These are phyloP conservation scores for Tieghemostelium lacteum DNA, from an alignment of 78 protist species.

Conservation along the genomic window DNA sequence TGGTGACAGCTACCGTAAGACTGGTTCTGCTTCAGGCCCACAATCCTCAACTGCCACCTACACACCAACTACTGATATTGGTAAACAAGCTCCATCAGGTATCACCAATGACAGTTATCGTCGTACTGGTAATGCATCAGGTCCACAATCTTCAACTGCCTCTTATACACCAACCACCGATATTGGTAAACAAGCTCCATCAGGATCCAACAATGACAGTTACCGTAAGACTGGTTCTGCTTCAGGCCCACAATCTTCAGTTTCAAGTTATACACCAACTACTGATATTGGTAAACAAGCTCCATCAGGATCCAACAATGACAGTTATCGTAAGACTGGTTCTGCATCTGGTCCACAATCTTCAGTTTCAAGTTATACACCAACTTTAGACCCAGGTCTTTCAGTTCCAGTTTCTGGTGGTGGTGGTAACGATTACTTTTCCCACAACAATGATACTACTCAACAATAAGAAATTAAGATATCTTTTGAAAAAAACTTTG, in stretches of 20 bases:
- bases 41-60: slow-evolving; percentile 61
- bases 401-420: slow-evolving; percentile 55
- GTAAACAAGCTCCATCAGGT: slow-evolving; percentile 78
- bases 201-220: slow-evolving; percentile 31
- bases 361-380: slow-evolving; percentile 41
- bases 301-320: slow-evolving; percentile 33
- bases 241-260: slow-evolving; percentile 83
- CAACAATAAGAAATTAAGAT: neutral
- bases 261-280: slow-evolving; percentile 58
- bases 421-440: slow-evolving; percentile 71
- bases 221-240: slow-evolving; percentile 53
- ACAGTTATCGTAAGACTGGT: slow-evolving; percentile 36
- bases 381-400: slow-evolving; percentile 78
- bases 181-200: slow-evolving; percentile 75
- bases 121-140: slow-evolving; percentile 71
- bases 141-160: slow-evolving; percentile 79
- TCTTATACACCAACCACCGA: slow-evolving; percentile 66
- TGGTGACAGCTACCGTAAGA: slow-evolving; percentile 40
- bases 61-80: slow-evolving; percentile 73
- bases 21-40: slow-evolving; percentile 81
- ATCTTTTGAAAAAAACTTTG: too few relatives aligned
- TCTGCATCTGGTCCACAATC: slow-evolving; percentile 80
- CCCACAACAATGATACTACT: slow-evolving; percentile 47
- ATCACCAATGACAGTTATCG: slow-evolving; percentile 31
- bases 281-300: slow-evolving; percentile 73